These are phyloP conservation scores for Entomortierella parvispora DNA, from an alignment of 192 early-diverging fungal genomes.

Conservation along the genomic window DNA sequence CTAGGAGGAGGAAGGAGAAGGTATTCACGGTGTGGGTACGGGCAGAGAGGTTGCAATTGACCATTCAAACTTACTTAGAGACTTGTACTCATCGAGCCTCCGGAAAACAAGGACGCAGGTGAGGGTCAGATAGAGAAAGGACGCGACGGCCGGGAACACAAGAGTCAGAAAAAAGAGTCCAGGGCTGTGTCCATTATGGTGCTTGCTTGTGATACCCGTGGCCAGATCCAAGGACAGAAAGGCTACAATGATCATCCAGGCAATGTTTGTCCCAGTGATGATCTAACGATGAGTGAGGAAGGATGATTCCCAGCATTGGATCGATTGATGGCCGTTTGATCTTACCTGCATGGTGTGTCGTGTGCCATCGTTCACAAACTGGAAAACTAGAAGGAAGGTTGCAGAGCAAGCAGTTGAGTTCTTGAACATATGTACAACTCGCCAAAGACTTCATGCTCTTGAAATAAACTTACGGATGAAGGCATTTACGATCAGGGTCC, in stretches of 20 bases:
- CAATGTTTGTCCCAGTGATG: constrained; percentile 18
- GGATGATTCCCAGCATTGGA: too few species aligned
- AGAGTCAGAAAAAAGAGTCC: constrained; percentile 25
- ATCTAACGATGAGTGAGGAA: too few species aligned
- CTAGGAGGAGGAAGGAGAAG: not conserved
- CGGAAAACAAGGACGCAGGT: constrained; percentile 20
- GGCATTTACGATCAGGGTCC: constrained; percentile 16
- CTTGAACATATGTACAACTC: too few species aligned
- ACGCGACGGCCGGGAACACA: constrained; percentile 14
- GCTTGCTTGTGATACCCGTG: constrained; percentile 17
- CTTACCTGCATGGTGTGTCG: constrained; percentile 12
- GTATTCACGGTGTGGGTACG: not conserved
- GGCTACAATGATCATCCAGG: constrained; percentile 5
- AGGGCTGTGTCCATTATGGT: constrained; percentile 16
- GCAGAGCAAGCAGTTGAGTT: not conserved
- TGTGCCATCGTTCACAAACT: constrained; percentile 44
- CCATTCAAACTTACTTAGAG: constrained; percentile 20
- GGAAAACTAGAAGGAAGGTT: constrained; percentile 22
- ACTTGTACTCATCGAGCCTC: constrained; percentile 14
- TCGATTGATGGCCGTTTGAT: too few species aligned
- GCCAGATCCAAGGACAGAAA: constrained; percentile 31
- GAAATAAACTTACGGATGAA: constrained; percentile 25
- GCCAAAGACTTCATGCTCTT: too few species aligned
- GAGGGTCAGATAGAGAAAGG: constrained; percentile 15
- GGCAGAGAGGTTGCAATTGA: too few species aligned